phyloP scores from a whole-genome alignment of 176 grass and related monocot species.

The Raddia distichophylla region DNA sequence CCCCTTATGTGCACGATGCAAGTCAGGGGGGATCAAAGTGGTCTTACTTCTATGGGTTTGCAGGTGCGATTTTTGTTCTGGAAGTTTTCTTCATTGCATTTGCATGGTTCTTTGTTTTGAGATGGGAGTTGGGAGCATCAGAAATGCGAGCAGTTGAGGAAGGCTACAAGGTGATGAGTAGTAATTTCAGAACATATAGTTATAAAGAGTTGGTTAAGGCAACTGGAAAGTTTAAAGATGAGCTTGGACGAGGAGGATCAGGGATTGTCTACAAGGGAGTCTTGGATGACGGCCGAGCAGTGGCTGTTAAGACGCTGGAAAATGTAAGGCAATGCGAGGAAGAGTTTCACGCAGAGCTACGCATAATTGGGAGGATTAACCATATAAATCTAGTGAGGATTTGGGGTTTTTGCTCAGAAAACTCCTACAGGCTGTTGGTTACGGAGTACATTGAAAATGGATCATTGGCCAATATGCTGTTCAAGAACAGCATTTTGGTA shows the following conservation, averaged over 20 bases:
- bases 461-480: slow-evolving; percentile 44
- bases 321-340: slow-evolving; percentile 33
- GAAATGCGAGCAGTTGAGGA: slow-evolving; percentile 33
- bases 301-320: slow-evolving; percentile 54
- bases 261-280: slow-evolving; percentile 54
- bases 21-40: slow-evolving; percentile 35
- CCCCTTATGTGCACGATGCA: background rate
- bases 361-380: slow-evolving; percentile 50
- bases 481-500: slow-evolving; percentile 25
- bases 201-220: slow-evolving; percentile 47
- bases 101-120: slow-evolving; percentile 49
- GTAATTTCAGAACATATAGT: slow-evolving; percentile 48
- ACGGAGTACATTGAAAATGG: slow-evolving; percentile 50
- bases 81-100: slow-evolving; percentile 48
- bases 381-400: slow-evolving; percentile 61
- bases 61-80: slow-evolving; percentile 37
- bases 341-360: slow-evolving; percentile 57
- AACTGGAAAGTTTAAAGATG: slow-evolving; percentile 49
- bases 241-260: slow-evolving; percentile 49
- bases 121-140: slow-evolving; percentile 28
- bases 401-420: slow-evolving; percentile 51
- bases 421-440: slow-evolving; percentile 43
- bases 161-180: slow-evolving; percentile 46
- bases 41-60: slow-evolving; percentile 48
- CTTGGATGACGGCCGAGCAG: slow-evolving; percentile 31